These are phyloP conservation scores for Aspergillus ustus DNA, from an alignment of 2,329 filamentous ascomycete species.

Conservation along the genomic window DNA sequence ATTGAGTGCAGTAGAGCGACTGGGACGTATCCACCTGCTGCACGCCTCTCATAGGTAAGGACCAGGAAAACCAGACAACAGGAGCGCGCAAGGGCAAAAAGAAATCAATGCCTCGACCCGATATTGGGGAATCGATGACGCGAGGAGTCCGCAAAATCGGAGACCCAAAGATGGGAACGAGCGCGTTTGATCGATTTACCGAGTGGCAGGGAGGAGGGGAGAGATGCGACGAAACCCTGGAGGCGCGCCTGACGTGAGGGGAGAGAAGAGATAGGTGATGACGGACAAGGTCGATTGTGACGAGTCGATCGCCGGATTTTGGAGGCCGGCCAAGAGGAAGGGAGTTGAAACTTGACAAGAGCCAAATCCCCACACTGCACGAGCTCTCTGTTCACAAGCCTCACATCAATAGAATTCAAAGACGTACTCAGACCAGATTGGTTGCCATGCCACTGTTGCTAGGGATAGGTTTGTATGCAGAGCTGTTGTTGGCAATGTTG, in stretches of 20 bases:
- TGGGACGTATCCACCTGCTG: slow-evolving; percentile 22
- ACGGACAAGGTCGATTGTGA: slow-evolving; percentile 23
- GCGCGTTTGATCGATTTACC: slow-evolving; percentile 17
- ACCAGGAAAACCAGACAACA: slow-evolving; percentile 16
- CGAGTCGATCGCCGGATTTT: slow-evolving; percentile 24
- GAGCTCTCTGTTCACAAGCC: slow-evolving; percentile 1
- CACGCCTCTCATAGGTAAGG: slow-evolving; percentile 13
- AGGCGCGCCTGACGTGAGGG: slow-evolving; percentile 20
- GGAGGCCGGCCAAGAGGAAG: slow-evolving; percentile 23
- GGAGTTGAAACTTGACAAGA: slow-evolving; percentile 21
- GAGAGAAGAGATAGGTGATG: slow-evolving; percentile 19
- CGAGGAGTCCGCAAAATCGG: slow-evolving; percentile 13
- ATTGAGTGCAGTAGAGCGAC: slow-evolving; percentile 25
- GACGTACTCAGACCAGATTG: neutral
- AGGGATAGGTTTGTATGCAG: neutral
- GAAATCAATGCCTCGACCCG: slow-evolving; percentile 20
- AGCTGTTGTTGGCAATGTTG: neutral
- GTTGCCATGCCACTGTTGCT: slow-evolving; percentile 8
- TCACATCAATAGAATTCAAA: neutral
- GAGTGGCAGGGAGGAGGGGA: slow-evolving; percentile 7
- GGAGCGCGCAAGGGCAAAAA: slow-evolving; percentile 24
- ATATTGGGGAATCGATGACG: slow-evolving; percentile 15
- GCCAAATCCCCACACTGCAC: slow-evolving; percentile 14
- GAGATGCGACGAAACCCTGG: neutral
- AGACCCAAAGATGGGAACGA: slow-evolving; percentile 17